Evolutionary conservation across 2,329 filamentous ascomycete species (phyloP).

Genomic region (Penicillium sp.): DNA sequence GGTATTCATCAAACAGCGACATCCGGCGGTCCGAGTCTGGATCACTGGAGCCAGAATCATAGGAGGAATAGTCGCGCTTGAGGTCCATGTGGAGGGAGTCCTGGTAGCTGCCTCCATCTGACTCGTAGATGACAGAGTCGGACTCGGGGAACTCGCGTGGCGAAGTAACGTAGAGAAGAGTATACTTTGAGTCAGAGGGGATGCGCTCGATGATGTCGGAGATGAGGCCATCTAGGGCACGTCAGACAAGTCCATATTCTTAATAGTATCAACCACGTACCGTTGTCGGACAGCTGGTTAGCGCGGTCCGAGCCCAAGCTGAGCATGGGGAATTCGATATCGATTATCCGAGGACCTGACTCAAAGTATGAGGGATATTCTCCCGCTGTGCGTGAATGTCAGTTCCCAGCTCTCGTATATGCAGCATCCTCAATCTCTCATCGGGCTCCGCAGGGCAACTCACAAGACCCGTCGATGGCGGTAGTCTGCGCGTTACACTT

Average conservation of each 20-base stretch:
- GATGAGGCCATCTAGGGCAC: conserved; percentile 50
- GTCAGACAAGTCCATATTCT: conserved; percentile 1
- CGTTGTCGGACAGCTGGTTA: conserved; percentile 48
- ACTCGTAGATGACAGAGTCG: conserved; percentile 60
- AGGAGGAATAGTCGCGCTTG: conserved; percentile 64
- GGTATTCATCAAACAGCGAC: conserved; percentile 81
- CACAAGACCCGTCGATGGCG: conserved; percentile 49
- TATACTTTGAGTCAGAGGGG: conserved; percentile 64
- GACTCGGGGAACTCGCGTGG: conserved; percentile 48
- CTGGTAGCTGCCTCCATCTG: conserved; percentile 58
- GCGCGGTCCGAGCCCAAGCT: conserved; percentile 40
- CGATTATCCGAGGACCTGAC: conserved; percentile 47
- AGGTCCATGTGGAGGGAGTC: conserved; percentile 71
- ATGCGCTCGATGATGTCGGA: conserved; percentile 52
- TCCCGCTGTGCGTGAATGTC: conserved; percentile 37
- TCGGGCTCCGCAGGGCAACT: conserved; percentile 24
- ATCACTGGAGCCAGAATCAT: conserved; percentile 13
- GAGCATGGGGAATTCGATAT: conserved; percentile 50
- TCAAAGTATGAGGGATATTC: conserved; percentile 44
- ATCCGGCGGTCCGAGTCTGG: conserved; percentile 42
- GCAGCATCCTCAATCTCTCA: not conserved
- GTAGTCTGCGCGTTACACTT: conserved; percentile 53
- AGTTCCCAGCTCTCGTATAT: conserved; percentile 11
- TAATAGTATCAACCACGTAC: conserved; percentile 32
- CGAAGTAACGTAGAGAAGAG: conserved; percentile 75